Evolutionary conservation across 2,329 filamentous ascomycete species (phyloP).

Genomic region (Pseudogymnoascus verrucosus): DNA sequence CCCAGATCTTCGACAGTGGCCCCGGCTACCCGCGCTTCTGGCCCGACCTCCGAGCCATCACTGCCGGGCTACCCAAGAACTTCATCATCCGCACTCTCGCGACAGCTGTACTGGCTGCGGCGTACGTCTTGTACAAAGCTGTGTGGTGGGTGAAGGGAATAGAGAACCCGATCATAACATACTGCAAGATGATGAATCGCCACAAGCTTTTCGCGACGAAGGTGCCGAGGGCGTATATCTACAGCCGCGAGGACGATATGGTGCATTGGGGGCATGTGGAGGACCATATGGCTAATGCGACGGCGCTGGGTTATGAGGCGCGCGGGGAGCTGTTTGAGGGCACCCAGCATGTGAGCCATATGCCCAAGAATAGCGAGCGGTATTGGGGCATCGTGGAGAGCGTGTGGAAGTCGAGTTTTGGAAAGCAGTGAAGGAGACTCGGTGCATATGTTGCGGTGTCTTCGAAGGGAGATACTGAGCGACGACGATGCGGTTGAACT

Average conservation of each 20-base stretch:
- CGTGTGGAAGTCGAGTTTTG: slow-evolving; percentile 16
- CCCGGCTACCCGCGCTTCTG: slow-evolving; percentile 31
- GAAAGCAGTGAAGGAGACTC: not conserved
- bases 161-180: slow-evolving; percentile 14
- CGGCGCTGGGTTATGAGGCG: slow-evolving; percentile 18
- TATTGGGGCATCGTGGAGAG: slow-evolving; percentile 22
- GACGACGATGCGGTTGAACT: not conserved
- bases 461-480: not conserved
- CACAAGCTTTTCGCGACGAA: slow-evolving; percentile 13
- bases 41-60: slow-evolving; percentile 20
- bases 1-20: slow-evolving; percentile 37
- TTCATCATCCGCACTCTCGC: slow-evolving; percentile 14
- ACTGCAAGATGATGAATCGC: slow-evolving; percentile 16
- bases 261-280: slow-evolving; percentile 22
- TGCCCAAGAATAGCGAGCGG: slow-evolving; percentile 19
- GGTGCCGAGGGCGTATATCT: slow-evolving; percentile 20
- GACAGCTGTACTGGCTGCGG: slow-evolving; percentile 9
- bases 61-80: slow-evolving; percentile 22
- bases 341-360: slow-evolving; percentile 22
- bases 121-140: slow-evolving; percentile 11
- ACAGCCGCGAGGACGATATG: slow-evolving; percentile 24
- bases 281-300: slow-evolving; percentile 22
- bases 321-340: slow-evolving; percentile 18
- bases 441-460: not conserved
- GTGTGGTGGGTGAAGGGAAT: slow-evolving; percentile 9